Evolutionary conservation across 2,329 filamentous ascomycete species (phyloP), one percentile per base, ranked within the genome.

Genomic region (Aspergillus versicolor): DNA sequence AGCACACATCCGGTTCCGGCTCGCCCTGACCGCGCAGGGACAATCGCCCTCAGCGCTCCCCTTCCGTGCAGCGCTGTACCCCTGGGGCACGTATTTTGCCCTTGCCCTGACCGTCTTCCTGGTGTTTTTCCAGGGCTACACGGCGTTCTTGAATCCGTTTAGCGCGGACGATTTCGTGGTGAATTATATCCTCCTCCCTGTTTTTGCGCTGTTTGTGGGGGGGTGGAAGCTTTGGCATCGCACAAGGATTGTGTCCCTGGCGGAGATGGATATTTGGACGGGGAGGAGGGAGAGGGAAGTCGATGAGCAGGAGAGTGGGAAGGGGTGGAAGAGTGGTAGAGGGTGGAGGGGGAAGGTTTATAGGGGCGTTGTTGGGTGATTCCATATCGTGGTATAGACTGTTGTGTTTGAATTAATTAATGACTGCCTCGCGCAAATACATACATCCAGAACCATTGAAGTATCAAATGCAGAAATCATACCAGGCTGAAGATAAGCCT

Each of bases 41-140:
- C 65, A 76, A 40, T 66, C 68, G 15, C 61, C 69, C 6, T 62
- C 69, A 1, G 74, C 75, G 1, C 72, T 85, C 0, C 82, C 82
- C 0, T 84, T 77, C 65, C 70, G 69, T 43, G 77, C 79, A 2
- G 69, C 75, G 8, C 75, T 77, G 49, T 83, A 84, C 60, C 81
- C 81, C 0, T 84, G 76, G 59, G 79, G 78, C 22, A 80, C 81
- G 1, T 82, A 78, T 58, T 54, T 68, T 30, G 79, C 77, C 6
- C 70, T 84, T 3, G 63, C 67, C 32, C 73, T 78, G 30, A 82
- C 82, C 50, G 66, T 81, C 17, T 77, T 79, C 54, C 73, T 84
- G 4, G 74, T 82, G 2, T 77, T 82, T 48, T 76, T 80, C 43
- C 80, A 82, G 60, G 82, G 82, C 12, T 84, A 83, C 68, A 79